Percentiles rank a stretch among this genome's conserved stretches.
phyloP scores from a whole-genome alignment of 2,329 filamentous ascomycete species.

The Paecilomyces dactylethromorphus region DNA sequence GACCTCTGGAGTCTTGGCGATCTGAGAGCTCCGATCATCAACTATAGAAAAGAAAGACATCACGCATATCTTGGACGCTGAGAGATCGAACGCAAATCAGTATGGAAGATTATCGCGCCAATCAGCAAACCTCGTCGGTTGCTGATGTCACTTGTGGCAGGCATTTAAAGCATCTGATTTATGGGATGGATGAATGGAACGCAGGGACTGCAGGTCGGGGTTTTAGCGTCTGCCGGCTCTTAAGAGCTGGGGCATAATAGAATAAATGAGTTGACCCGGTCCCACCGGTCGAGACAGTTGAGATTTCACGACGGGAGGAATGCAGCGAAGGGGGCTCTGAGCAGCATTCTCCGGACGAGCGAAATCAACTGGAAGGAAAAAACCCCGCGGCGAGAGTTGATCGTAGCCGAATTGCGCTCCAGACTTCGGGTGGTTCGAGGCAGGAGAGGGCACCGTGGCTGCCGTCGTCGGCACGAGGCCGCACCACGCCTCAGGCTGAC shows the following conservation, averaged over 20 bases:
- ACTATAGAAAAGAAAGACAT: not conserved
- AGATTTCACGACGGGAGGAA: no score
- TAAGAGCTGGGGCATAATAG: not conserved
- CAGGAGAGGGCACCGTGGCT: not conserved
- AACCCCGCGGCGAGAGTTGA: not conserved
- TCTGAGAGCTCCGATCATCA: not conserved
- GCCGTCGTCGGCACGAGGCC: slow-evolving; percentile 6
- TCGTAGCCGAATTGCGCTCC: not conserved
- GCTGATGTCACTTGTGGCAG: not conserved
- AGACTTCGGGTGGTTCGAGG: slow-evolving; percentile 8
- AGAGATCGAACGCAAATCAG: not conserved
- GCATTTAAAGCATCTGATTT: not conserved
- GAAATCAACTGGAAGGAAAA: not conserved
- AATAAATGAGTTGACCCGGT: not conserved
- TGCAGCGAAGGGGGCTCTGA: no score
- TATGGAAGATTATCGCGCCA: not conserved
- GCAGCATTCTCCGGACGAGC: not conserved
- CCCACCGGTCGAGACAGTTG: not conserved
- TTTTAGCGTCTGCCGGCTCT: not conserved
- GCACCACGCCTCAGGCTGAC: slow-evolving; percentile 27
- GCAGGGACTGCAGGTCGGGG: not conserved
- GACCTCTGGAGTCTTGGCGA: not conserved
- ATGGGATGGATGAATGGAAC: not conserved
- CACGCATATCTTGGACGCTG: not conserved
- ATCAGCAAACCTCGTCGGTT: not conserved